Evolutionary conservation across 2,329 filamentous ascomycete species (phyloP).

Genomic region (Davidsoniella virescens): DNA sequence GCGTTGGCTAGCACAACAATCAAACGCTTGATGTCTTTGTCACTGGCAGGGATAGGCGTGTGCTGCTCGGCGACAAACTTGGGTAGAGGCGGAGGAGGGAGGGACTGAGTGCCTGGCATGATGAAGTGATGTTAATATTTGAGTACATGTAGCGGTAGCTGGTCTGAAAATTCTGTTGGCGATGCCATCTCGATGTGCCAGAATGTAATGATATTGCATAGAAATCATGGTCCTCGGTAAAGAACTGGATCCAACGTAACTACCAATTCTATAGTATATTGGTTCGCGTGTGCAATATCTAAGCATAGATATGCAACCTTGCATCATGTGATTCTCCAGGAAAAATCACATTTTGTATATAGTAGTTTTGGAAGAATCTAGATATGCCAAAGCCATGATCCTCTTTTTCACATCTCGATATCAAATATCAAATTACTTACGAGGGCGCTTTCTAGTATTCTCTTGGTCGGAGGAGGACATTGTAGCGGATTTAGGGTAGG

Average conservation of each 20-base stretch:
- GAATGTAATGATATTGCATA: neutral
- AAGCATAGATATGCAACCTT: too few species aligned
- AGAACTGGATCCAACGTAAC: too few species aligned
- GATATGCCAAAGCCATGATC: too few species aligned
- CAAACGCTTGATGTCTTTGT: constrained; percentile 80
- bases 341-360: too few species aligned
- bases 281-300: too few species aligned
- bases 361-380: too few species aligned
- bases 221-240: too few species aligned
- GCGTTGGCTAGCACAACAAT: constrained; percentile 96
- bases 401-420: too few species aligned
- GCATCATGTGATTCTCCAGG: too few species aligned
- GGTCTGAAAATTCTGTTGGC: too few species aligned
- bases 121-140: constrained; percentile 14
- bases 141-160: neutral
- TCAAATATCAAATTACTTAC: neutral
- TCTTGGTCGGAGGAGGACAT: constrained; percentile 10
- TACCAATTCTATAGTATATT: too few species aligned
- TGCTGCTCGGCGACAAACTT: constrained; percentile 90
- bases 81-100: constrained; percentile 78
- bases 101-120: constrained; percentile 68
- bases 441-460: constrained; percentile 12
- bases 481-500: neutral
- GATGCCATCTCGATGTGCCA: too few species aligned
- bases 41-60: constrained; percentile 61